These are phyloP conservation scores for Neurospora sp. DNA, from an alignment of 495 filamentous ascomycete species.

Conservation along the genomic window DNA sequence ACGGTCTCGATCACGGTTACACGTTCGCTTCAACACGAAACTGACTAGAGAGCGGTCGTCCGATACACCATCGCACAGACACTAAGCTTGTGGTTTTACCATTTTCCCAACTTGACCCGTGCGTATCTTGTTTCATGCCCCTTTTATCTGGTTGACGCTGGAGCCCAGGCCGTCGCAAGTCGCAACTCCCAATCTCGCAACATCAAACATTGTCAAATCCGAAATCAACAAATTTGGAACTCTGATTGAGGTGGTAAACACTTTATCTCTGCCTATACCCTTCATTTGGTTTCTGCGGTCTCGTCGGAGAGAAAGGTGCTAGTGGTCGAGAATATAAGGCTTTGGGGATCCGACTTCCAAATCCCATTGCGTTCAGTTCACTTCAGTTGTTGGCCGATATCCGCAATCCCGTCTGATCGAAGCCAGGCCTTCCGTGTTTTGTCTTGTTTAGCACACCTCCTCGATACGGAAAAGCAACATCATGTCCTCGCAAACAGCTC, in stretches of 20 bases:
- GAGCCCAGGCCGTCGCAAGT: constrained; percentile 12
- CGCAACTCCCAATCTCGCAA: constrained; percentile 12
- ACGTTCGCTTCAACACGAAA: not conserved
- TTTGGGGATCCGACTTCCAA: not conserved
- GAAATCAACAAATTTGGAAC: not conserved
- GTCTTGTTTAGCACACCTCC: not conserved
- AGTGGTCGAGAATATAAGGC: not conserved
- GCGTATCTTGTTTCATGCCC: not conserved
- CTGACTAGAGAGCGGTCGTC: not conserved
- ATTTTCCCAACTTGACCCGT: not conserved
- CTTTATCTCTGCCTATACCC: not conserved
- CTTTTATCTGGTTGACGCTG: not conserved
- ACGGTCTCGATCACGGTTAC: not conserved
- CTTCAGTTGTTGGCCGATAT: not conserved
- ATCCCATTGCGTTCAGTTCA: not conserved
- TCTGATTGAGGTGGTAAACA: not conserved
- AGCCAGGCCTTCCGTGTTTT: not conserved
- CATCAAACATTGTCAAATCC: not conserved
- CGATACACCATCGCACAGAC: not conserved
- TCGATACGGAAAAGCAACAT: not conserved
- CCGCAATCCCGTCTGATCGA: not conserved
- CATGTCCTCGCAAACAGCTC: not conserved
- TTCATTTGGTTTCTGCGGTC: not conserved
- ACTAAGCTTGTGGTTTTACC: not conserved
- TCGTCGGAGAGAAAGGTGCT: not conserved